phyloP scores from a whole-genome alignment of 495 filamentous ascomycete genomes.

The Penicillium cinerascens region DNA sequence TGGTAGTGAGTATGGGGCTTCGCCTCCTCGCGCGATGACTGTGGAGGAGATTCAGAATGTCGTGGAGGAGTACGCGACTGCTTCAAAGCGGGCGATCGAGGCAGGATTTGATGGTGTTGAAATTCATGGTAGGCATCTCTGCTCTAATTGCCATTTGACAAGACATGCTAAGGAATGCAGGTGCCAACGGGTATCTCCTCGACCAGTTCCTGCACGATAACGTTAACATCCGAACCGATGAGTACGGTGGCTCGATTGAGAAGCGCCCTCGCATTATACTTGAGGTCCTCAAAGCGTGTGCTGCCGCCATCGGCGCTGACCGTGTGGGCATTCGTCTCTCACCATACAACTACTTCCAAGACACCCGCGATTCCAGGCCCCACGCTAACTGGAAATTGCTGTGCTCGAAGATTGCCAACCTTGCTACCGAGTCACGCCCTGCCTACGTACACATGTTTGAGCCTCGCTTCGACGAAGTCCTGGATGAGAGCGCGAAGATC shows the following conservation, averaged over 20 bases:
- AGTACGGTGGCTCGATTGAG: constrained; percentile 49
- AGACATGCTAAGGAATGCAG: constrained; percentile 7
- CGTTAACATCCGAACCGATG: constrained; percentile 50
- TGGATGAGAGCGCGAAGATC: constrained; percentile 46
- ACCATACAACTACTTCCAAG: constrained; percentile 50
- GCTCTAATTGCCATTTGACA: neutral
- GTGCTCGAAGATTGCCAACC: constrained; percentile 27
- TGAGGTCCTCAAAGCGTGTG: constrained; percentile 38
- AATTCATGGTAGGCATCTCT: constrained; percentile 39
- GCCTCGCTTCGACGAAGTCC: constrained; percentile 44
- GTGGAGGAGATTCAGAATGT: constrained; percentile 40
- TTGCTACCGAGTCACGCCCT: constrained; percentile 19
- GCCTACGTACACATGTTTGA: constrained; percentile 43
- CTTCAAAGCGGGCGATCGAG: constrained; percentile 55
- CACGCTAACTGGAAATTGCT: constrained; percentile 25
- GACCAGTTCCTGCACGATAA: constrained; percentile 53
- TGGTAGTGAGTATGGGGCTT: constrained; percentile 26
- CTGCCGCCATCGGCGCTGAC: constrained; percentile 24
- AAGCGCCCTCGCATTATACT: constrained; percentile 47
- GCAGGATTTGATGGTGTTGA: constrained; percentile 63
- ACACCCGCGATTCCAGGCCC: constrained; percentile 33
- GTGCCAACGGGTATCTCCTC: constrained; percentile 52
- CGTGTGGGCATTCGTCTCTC: constrained; percentile 42
- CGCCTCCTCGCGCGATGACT: constrained; percentile 40
- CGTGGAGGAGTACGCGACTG: constrained; percentile 49